phyloP scores from a whole-genome alignment of 305 asterid species.

The Fraxinus velutina region DNA sequence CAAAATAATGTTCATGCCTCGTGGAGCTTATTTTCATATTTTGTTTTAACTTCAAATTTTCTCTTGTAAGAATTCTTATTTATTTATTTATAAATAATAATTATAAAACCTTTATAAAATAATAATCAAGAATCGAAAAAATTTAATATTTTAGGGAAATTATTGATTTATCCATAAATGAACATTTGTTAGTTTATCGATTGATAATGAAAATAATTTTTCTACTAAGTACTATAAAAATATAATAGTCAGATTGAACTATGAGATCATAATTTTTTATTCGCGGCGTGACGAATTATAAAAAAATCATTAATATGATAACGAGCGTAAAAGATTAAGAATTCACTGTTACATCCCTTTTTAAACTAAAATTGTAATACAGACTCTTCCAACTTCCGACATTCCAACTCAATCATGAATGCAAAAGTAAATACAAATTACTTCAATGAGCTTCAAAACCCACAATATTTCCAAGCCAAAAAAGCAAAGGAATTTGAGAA shows the following conservation, averaged over 20 bases:
- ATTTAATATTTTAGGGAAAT: too few relatives aligned
- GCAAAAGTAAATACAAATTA: neutral
- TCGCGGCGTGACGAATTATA: neutral
- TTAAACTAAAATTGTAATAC: neutral
- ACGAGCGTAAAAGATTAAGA: neutral
- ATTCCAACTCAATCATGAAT: neutral
- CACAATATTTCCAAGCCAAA: conserved; percentile 46
- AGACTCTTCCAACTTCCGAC: neutral
- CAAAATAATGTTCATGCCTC: conserved; percentile 9
- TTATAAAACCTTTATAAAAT: neutral
- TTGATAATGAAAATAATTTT: neutral
- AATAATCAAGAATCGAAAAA: too few relatives aligned
- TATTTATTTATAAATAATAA: neutral
- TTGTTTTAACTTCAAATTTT: neutral
- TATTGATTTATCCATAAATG: neutral
- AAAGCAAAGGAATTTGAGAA: conserved; percentile 46
- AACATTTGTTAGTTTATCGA: neutral
- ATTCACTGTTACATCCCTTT: neutral
- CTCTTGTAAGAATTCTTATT: neutral
- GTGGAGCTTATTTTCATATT: neutral
- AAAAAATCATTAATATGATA: neutral
- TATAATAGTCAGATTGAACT: neutral
- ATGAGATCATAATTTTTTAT: neutral
- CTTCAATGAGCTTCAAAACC: conserved; percentile 24
- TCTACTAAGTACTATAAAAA: neutral